Base-by-base conservation (phyloP, 179 eudicot species). In the Corrigiola litoralis region DNA sequence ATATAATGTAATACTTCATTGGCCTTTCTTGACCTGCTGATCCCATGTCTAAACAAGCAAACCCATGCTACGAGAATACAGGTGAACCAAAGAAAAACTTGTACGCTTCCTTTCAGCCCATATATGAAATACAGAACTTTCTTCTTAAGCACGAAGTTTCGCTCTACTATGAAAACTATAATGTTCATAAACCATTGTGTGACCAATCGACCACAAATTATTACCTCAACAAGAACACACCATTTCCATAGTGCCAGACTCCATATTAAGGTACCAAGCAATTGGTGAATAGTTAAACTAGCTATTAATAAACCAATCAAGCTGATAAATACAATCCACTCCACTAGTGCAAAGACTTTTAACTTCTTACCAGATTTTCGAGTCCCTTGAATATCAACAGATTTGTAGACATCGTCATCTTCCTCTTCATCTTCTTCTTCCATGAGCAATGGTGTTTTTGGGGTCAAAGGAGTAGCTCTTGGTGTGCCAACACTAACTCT, bases 181-280 rank as follows among this genome's bases (percentile, higher is more conserved):
- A 72, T 24, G 70, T 70, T 68, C 3, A 61, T 80, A 16, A 72
- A 61, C 98, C 90, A 87, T 42, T 70, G 80, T 10, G 87, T 78
- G 25, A 92, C 61, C 66, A 89, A 58, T 24, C 85, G 74, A 65
- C 96, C 95, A 42, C 87, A 87, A 37, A 87, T 75, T 0, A 85
- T 73, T 1, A 85, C 98, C 53, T 82, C 32, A 7, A 70, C 81
- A 25, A 85, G 77, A 14, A 84, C 84, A 66, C 78, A 82, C 98
- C 98, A 92, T 80, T 78, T 87, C 96, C 98, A 92, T 24, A 84
- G 72, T 44, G 58, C 73, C 58, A 84, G 72, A 49, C 87, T 69
- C 90, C 87, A 82, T 18, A 92, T 18, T 1, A 11, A 28, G 36
- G 18, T 12, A 31, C 67, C 41, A 14, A 63, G 53, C 67, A 87